These are phyloP conservation scores for Mycena alexandri DNA, from an alignment of 768 basidiomycete species.

Conservation along the genomic window DNA sequence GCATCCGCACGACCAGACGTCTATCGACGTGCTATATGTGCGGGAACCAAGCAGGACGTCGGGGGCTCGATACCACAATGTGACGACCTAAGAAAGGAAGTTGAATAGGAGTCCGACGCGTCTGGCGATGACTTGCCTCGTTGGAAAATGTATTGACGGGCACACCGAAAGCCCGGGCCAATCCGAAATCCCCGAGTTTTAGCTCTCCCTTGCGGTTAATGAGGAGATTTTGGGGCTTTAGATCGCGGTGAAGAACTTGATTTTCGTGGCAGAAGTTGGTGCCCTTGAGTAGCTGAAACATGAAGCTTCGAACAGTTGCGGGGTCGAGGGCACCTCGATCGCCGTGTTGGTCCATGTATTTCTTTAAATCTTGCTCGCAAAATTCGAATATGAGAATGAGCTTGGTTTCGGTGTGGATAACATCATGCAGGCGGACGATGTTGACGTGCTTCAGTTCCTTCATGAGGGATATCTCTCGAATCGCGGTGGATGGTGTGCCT, in stretches of 20 bases:
- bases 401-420: conserved; percentile 98
- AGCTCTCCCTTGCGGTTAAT: conserved; percentile 98
- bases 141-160: conserved; percentile 99
- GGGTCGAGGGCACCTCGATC: conserved; percentile 95
- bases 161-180: conserved; percentile 97
- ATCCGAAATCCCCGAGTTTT: conserved; percentile 97
- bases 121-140: conserved; percentile 62
- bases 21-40: conserved; percentile 98
- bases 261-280: conserved; percentile 99
- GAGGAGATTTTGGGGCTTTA: conserved; percentile 98
- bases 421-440: conserved; percentile 97
- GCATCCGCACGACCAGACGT: conserved; percentile 99
- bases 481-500: conserved; percentile 98
- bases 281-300: conserved; percentile 97
- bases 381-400: conserved; percentile 91
- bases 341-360: conserved; percentile 99
- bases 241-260: conserved; percentile 95
- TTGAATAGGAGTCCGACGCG: conserved; percentile 18
- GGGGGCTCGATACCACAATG: conserved; percentile 98
- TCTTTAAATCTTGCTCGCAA: conserved; percentile 98
- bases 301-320: conserved; percentile 93
- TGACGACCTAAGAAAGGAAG: conserved; percentile 82
- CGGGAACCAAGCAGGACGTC: conserved; percentile 97
- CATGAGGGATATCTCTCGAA: conserved; percentile 99
- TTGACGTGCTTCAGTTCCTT: conserved; percentile 99